phyloP scores from a whole-genome alignment of 176 grass and related monocot genomes.

The Aegilops sharonensis region DNA sequence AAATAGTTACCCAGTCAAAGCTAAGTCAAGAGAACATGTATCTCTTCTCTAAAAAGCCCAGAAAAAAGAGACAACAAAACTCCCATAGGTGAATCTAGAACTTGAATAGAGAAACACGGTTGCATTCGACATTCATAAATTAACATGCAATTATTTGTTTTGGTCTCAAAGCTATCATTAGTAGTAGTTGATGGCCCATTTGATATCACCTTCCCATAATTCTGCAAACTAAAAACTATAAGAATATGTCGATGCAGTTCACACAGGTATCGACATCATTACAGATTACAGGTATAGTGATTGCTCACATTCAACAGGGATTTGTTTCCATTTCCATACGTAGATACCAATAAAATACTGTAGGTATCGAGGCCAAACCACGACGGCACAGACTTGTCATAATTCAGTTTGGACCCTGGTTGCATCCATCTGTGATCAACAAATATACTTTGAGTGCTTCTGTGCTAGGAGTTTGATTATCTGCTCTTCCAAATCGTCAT shows the following conservation, averaged over 20 bases:
- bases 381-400: background rate
- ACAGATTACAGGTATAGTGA: background rate
- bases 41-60: background rate
- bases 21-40: background rate
- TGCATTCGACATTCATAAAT: background rate
- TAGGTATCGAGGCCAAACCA: background rate
- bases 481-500: constrained; percentile 68
- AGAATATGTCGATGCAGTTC: background rate
- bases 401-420: constrained; percentile 18
- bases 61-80: background rate
- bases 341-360: background rate
- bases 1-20: background rate
- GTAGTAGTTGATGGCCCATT: background rate
- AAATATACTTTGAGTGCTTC: constrained; percentile 57
- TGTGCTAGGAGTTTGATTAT: constrained; percentile 49
- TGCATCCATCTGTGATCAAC: background rate
- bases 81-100: background rate
- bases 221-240: background rate
- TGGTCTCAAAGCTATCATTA: background rate
- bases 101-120: background rate
- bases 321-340: background rate
- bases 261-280: background rate
- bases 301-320: background rate
- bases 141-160: background rate
- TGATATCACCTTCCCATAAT: background rate